Evolutionary conservation across 805 yeast species (phyloP), one percentile per base, ranked within the genome.

Genomic region (Metschnikowia corniflorae): DNA sequence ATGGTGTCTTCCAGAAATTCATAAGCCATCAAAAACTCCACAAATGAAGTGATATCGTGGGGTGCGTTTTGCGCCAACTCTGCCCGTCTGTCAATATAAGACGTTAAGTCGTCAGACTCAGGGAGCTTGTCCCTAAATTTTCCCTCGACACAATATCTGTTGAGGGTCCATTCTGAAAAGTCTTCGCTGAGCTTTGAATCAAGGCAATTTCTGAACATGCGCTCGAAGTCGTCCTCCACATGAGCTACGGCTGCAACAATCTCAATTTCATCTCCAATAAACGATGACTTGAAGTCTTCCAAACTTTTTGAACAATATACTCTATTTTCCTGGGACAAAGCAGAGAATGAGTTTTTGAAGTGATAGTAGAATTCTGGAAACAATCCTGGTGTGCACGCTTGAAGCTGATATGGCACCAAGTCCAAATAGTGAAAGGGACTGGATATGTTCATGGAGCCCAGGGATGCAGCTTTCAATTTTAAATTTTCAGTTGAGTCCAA

Each of bases 281-380:
- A 33, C 14, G 6, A 33, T 2, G 30, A 12, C 30, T 14, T n/a
- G 18, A 33, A 33, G 19, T 14, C 7, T 14, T 33, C 31, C 14
- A 26, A 6, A 12, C 16, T 13, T 6, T 12, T 16, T 7, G 19
- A 13, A 20, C 36, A 33, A 12, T 33, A 33, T 5, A 28, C 36
- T 12, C 30, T n/a, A 10, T 33, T 33, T 26, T 33, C 36, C 2
- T 22, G n/a, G 3, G 36, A 33, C 9, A 13, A 5, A 9, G 26
- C n/a, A 17, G 36, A 25, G n/a, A 33, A 33, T 3, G 18, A 5
- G 9, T 17, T 9, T 16, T 31, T 31, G 29, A 31, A 31, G 23
- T 31, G 35, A 19, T 16, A 31, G 24, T 33, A 33, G 15, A 33
- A 33, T 20, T 33, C 36, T 8, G 30, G 18, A 15, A 33, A 33